These are phyloP conservation scores for Neurospora hispaniola DNA, from an alignment of 495 filamentous ascomycete species.

Conservation along the genomic window DNA sequence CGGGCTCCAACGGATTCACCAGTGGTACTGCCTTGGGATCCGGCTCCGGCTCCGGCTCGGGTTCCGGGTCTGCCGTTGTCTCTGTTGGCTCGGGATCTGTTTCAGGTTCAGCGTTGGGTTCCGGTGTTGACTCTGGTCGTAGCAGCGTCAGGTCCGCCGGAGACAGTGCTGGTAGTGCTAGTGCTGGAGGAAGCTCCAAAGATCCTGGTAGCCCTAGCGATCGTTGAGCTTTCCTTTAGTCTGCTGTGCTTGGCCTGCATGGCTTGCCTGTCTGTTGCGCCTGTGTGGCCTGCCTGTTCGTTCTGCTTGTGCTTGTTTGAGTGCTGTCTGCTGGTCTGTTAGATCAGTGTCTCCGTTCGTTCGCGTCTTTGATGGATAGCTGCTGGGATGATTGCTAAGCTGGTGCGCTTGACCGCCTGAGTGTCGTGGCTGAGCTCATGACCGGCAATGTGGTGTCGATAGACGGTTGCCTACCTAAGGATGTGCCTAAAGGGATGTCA, in stretches of 20 bases:
- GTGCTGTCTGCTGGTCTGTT: background rate
- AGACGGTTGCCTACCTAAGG: background rate
- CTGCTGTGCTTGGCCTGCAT: background rate
- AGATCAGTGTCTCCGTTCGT: background rate
- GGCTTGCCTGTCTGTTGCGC: background rate
- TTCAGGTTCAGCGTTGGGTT: constrained; percentile 18
- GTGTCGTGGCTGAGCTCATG: background rate
- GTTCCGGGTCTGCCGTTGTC: constrained; percentile 16
- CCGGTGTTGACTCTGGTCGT: constrained; percentile 19
- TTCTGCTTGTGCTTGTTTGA: constrained; percentile 1
- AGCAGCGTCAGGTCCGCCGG: constrained; percentile 29
- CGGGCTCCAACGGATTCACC: constrained; percentile 9
- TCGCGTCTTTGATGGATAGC: background rate
- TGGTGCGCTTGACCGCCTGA: background rate
- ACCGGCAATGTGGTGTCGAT: background rate
- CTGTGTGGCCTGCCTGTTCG: background rate
- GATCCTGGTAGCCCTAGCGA: constrained; percentile 22
- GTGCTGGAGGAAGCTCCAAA: constrained; percentile 14
- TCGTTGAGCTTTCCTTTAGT: background rate
- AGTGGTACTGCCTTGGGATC: constrained; percentile 5
- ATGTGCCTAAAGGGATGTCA: background rate
- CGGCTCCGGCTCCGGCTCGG: constrained; percentile 15
- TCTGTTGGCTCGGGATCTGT: constrained; percentile 15
- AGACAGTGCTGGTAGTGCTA: constrained; percentile 10
- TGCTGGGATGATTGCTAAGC: background rate